Base-by-base conservation (phyloP, 2,329 filamentous ascomycete genomes). In the Claviceps humidiphila region DNA sequence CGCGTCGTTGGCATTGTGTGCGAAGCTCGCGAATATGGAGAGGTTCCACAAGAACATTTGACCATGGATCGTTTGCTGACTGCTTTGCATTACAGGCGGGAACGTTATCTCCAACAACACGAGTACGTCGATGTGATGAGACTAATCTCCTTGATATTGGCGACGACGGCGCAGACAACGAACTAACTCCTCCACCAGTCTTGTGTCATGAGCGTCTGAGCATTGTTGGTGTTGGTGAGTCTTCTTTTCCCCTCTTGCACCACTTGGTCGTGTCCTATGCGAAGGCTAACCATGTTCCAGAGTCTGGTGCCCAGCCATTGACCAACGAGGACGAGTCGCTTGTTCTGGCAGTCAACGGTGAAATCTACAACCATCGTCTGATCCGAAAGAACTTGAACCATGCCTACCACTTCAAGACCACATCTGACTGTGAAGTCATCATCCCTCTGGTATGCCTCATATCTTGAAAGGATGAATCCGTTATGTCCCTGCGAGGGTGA, bases 331-430 rank as follows among this genome's bases (percentile, higher is more conserved):
- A 97, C 68, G 85, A 83, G 59, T 85, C 78, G 62, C 84, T 98
- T 63, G 84, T 91, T 58, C 82, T 98, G 56, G 91, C 93, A 58
- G 93, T 97, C 81, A 98, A 98, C 71, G 93, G 93, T 72, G 93
- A 98, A 70, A 98, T 98, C 68, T 98, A 98, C 80, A 98, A 98
- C 82, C 93, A 98, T 74, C 87, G 91, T 67, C 81, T 95, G 64
- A 78, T 98, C 64, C 85, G 93, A 67, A 97, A 96, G 74, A 76
- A 76, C 62, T 75, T 96, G 63, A 88, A 88, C 72, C 81, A 76
- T 55, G 80, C 83, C 40, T 96, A 96, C 72, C 84, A 90, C 71
- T 98, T 97, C 83, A 96, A 96, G 83, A 98, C 93, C 59, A 86
- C 93, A 66, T 97, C 91, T 40, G 93, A 98, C 67, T 98, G 93